These are phyloP conservation scores for Naganishia vaughanmartiniae DNA, from an alignment of 768 basidiomycete genomes.

Conservation along the genomic window DNA sequence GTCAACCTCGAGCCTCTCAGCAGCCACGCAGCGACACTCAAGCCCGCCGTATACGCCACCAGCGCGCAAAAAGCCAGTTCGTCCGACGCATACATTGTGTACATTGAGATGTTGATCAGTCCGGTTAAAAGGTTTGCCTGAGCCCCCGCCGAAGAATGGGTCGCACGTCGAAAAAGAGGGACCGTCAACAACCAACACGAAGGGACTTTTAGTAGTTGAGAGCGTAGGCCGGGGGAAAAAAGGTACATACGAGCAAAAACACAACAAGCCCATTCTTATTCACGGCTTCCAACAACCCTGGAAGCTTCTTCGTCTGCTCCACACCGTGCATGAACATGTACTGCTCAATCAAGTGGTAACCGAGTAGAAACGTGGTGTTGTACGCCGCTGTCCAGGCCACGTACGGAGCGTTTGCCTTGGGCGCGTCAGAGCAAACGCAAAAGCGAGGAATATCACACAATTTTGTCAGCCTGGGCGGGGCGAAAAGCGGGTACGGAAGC, in stretches of 20 bases:
- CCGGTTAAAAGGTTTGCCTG: slow-evolving; percentile 89
- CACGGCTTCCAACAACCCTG: slow-evolving; percentile 68
- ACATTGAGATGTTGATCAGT: slow-evolving; percentile 70
- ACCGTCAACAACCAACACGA: slow-evolving; percentile 23
- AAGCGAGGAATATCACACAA: no score
- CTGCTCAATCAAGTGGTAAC: slow-evolving; percentile 74
- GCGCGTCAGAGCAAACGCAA: no score
- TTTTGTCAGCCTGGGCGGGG: neutral
- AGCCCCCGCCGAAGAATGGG: neutral
- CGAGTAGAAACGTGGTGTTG: slow-evolving; percentile 79
- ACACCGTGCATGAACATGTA: slow-evolving; percentile 53
- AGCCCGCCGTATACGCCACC: slow-evolving; percentile 59
- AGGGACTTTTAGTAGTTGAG: no score
- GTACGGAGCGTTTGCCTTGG: slow-evolving; percentile 89
- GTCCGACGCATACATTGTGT: slow-evolving; percentile 74
- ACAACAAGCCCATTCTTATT: slow-evolving; percentile 75
- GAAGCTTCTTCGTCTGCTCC: slow-evolving; percentile 27
- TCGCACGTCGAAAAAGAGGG: neutral
- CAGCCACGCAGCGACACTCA: slow-evolving; percentile 67
- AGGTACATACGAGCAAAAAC: slow-evolving; percentile 71
- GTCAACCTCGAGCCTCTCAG: slow-evolving; percentile 34
- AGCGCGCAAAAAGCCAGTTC: slow-evolving; percentile 64
- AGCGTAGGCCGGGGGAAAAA: neutral
- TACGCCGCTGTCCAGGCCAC: slow-evolving; percentile 83
- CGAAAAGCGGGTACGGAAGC: neutral